These are phyloP conservation scores for Aspergillus sp. DNA, from an alignment of 2,329 filamentous ascomycete genomes.

Conservation along the genomic window DNA sequence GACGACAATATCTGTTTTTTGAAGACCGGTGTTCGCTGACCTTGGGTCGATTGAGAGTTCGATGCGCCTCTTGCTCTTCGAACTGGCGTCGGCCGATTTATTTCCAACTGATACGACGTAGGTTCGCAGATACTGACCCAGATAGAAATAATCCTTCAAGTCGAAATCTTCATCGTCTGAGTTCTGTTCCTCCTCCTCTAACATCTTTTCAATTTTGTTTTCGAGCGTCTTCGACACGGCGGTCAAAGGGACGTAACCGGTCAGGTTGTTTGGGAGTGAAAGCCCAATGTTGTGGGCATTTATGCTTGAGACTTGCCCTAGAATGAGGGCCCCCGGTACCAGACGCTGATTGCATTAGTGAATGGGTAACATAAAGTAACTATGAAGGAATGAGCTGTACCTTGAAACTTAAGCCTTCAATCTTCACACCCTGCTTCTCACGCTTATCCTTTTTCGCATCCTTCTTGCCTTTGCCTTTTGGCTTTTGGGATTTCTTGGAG, in stretches of 20 bases:
- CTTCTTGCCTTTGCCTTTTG: constrained; percentile 49
- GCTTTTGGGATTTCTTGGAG: constrained; percentile 41
- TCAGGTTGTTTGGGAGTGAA: constrained; percentile 87
- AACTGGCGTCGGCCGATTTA: constrained; percentile 45
- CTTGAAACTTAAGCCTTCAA: constrained; percentile 89
- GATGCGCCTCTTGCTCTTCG: constrained; percentile 75
- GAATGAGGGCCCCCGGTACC: constrained; percentile 78
- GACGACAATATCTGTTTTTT: constrained; percentile 68
- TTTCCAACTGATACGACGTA: constrained; percentile 78
- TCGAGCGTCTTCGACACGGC: constrained; percentile 82
- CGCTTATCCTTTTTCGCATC: constrained; percentile 51
- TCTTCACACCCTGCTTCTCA: constrained; percentile 61
- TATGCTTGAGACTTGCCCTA: constrained; percentile 82
- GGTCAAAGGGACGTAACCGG: constrained; percentile 86
- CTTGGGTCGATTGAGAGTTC: constrained; percentile 82
- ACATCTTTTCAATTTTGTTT: constrained; percentile 66
- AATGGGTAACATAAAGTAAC: constrained; percentile 10
- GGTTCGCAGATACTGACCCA: constrained; percentile 86
- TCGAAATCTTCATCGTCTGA: constrained; percentile 63
- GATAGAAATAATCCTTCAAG: constrained; percentile 69
- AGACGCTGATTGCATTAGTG: constrained; percentile 63
- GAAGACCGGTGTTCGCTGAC: constrained; percentile 73
- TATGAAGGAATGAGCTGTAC: constrained; percentile 47
- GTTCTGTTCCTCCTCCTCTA: constrained; percentile 57
- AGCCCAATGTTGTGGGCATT: constrained; percentile 76